phyloP scores from a whole-genome alignment of 768 basidiomycete species.

The Auricularia auricula-judae region DNA sequence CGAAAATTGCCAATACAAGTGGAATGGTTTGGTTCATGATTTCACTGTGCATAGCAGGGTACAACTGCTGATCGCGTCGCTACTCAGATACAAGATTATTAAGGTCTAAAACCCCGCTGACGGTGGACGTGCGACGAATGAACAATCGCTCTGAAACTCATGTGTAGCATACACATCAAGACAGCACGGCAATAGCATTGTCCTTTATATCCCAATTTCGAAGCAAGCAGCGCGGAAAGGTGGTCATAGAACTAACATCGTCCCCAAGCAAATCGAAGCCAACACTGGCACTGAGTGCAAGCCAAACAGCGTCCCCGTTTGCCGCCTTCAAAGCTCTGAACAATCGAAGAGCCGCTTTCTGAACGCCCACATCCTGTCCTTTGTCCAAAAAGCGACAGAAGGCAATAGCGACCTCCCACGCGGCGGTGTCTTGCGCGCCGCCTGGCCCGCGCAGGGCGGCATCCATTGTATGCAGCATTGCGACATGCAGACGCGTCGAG shows the following conservation, averaged over 20 bases:
- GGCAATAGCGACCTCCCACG: conserved; percentile 73
- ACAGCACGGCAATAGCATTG: conserved; percentile 17
- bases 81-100: too few relatives aligned
- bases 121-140: too few relatives aligned
- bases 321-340: conserved; percentile 47
- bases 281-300: conserved; percentile 50
- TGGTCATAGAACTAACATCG: neutral
- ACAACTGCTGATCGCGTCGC: too few relatives aligned
- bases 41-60: too few relatives aligned
- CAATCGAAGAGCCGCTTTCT: conserved; percentile 49
- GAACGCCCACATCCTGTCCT: conserved; percentile 63
- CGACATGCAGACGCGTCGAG: conserved; percentile 70
- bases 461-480: conserved; percentile 64
- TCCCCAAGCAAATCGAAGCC: conserved; percentile 21
- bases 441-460: conserved; percentile 50
- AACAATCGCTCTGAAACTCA: too few relatives aligned
- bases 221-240: neutral
- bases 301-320: conserved; percentile 80
- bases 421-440: conserved; percentile 52
- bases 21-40: too few relatives aligned
- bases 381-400: conserved; percentile 69
- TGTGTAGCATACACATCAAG: too few relatives aligned
- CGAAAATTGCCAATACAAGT: neutral
- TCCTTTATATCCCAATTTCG: conserved; percentile 50
- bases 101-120: too few relatives aligned